Evolutionary conservation across 2,329 filamentous ascomycete genomes (phyloP), one percentile per base, ranked within the genome.

Genomic region (Hymenoscyphus infarciens): DNA sequence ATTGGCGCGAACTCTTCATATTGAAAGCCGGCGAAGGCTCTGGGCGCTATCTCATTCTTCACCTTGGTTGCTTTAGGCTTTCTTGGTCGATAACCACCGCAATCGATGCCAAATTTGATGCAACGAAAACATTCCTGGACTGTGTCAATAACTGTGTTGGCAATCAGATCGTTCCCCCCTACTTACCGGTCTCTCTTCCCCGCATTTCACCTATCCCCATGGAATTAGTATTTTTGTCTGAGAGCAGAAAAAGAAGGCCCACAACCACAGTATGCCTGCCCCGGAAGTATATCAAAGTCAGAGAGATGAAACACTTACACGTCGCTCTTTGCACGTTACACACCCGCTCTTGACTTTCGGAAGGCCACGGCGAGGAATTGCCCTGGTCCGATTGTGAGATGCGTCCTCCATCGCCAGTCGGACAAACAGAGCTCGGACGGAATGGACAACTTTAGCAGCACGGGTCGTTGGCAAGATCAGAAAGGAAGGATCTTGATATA

Each of bases 61-160:
- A 45, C 11, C n/a, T 31, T 25, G 2, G n/a, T 49, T 38, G 33
- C 49, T 60, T 55, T 53, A 22, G 58, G 58, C 38, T 54, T 60
- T 60, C 45, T 31, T 5, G 58, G 58, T 5, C 29, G 49, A 27
- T 60, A 60, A 35, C 58, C 58, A 25, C 45, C 58, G 53, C 58
- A 60, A 25, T 54, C 58, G 33, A 45, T 55, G 19, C 58, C 58
- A 31, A 60, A 60, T 54, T 54, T 60, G 11, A 60, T 60, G 15
- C 58, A 60, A 10, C 58, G 42, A 11, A 27, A 19, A 33, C 58
- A 60, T 49, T 53, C 58, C 58, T 58, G 11, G 39, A 29, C 27
- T 10, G 55, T 57, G 19, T 57, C 31, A 33, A 57, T 22, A 5
- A 16, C n/a, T 11, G 8, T 35, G 19, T 39, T 16, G 55, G 4